Conservation (phyloP, 345 rosid genomes). For the Psidium guajava region DNA sequence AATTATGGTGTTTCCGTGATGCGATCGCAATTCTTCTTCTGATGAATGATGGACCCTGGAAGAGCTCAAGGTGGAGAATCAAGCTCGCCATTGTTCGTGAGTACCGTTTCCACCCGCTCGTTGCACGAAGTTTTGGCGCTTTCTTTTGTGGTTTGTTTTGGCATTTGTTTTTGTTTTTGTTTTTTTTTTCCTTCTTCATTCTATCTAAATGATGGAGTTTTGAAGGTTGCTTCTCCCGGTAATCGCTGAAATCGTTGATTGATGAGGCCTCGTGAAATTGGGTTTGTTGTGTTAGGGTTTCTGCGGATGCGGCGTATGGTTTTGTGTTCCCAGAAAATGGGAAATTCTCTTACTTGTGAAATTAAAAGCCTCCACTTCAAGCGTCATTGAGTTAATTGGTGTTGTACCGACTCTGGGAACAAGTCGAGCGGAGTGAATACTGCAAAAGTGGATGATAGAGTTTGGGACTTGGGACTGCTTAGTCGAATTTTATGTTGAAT, state of each 20-base stretch:
- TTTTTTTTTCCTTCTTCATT: background rate
- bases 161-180: background rate
- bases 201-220: background rate
- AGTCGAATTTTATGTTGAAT: background rate
- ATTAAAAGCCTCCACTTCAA: background rate
- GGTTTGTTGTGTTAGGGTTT: background rate
- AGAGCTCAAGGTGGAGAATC: slow-evolving; percentile 11
- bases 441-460: background rate
- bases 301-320: background rate
- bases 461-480: background rate
- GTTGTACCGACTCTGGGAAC: background rate
- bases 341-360: background rate
- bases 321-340: background rate
- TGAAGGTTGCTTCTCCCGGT: background rate
- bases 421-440: background rate
- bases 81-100: slow-evolving; percentile 10
- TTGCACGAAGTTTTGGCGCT: background rate
- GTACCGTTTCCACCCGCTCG: background rate
- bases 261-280: background rate
- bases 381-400: background rate
- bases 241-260: background rate
- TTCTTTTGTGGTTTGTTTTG: background rate
- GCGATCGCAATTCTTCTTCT: background rate
- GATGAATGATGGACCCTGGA: slow-evolving; percentile 5
- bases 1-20: background rate